phyloP scores from a whole-genome alignment of 2,329 filamentous ascomycete genomes.

The Scleromitrula shiraiana region DNA sequence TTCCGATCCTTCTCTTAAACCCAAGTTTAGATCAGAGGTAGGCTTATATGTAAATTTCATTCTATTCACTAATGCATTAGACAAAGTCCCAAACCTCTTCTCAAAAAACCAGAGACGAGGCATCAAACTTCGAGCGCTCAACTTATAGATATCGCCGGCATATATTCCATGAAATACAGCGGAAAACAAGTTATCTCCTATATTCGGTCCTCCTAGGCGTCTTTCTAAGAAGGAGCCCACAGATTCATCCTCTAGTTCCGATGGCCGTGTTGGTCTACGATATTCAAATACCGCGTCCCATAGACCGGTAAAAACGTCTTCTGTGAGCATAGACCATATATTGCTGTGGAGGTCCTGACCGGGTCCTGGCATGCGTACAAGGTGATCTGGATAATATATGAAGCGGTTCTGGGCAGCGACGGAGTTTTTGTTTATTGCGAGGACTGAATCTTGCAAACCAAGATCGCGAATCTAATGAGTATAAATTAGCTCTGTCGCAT shows the following conservation, averaged over 20 bases:
- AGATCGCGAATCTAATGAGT: constrained; percentile 46
- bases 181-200: constrained; percentile 68
- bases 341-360: constrained; percentile 29
- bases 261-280: constrained; percentile 28
- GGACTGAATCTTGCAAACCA: constrained; percentile 46
- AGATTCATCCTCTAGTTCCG: constrained; percentile 53
- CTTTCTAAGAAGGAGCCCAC: constrained; percentile 58
- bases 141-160: constrained; percentile 74
- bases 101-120: constrained; percentile 22
- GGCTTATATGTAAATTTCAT: too few relatives aligned
- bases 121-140: constrained; percentile 61
- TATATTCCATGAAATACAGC: constrained; percentile 82
- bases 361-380: constrained; percentile 54
- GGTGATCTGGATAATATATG: constrained; percentile 80
- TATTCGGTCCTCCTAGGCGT: constrained; percentile 40
- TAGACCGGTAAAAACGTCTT: constrained; percentile 48
- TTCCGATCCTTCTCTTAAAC: neutral
- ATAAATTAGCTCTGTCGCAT: constrained; percentile 13
- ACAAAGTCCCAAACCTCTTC: constrained; percentile 13
- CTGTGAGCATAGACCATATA: constrained; percentile 34
- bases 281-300: constrained; percentile 25
- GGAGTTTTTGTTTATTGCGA: constrained; percentile 42
- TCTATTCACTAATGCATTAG: neutral
- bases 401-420: constrained; percentile 58
- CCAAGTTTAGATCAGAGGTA: neutral